Conservation (phyloP, 108 stramenopile species). For the Thalassiosira profunda region DNA sequence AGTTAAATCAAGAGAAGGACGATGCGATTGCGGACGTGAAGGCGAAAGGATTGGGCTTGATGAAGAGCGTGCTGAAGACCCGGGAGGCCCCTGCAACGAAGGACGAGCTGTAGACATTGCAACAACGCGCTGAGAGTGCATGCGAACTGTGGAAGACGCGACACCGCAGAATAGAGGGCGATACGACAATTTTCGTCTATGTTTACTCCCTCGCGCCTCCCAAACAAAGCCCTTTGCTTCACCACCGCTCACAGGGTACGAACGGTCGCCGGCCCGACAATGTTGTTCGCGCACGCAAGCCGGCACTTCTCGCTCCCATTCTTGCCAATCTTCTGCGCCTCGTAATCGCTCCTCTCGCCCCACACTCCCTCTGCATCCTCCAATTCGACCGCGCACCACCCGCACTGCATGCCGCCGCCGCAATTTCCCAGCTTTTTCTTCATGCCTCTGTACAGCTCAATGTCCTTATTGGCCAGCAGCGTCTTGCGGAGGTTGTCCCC, state of each 20-base stretch:
- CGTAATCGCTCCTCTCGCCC: constrained; percentile 76
- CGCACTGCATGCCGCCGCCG: constrained; percentile 78
- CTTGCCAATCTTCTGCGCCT: constrained; percentile 60
- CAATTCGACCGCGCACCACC: constrained; percentile 82
- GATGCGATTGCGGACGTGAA: constrained; percentile 77
- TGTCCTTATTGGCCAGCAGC: constrained; percentile 60
- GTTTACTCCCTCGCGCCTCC: no score
- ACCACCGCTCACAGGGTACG: constrained; percentile 51
- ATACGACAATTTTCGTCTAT: no score
- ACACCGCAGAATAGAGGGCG: no score
- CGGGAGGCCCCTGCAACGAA: constrained; percentile 43
- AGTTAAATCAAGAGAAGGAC: constrained; percentile 72
- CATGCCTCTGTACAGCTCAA: constrained; percentile 82
- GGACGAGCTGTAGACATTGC: constrained; percentile 60
- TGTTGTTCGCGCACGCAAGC: constrained; percentile 81
- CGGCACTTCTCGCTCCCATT: constrained; percentile 31
- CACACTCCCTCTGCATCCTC: constrained; percentile 63
- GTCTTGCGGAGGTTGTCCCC: constrained; percentile 82
- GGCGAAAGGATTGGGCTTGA: constrained; percentile 83
- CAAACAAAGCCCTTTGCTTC: no score
- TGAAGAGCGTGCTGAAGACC: constrained; percentile 85
- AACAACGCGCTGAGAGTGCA: no score
- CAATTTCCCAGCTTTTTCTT: constrained; percentile 85
- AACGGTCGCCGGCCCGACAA: constrained; percentile 84
- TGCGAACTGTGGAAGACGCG: no score